Evolutionary conservation across 2,329 filamentous ascomycete species (phyloP).

Genomic region (Chalaropsis ovoidea): DNA sequence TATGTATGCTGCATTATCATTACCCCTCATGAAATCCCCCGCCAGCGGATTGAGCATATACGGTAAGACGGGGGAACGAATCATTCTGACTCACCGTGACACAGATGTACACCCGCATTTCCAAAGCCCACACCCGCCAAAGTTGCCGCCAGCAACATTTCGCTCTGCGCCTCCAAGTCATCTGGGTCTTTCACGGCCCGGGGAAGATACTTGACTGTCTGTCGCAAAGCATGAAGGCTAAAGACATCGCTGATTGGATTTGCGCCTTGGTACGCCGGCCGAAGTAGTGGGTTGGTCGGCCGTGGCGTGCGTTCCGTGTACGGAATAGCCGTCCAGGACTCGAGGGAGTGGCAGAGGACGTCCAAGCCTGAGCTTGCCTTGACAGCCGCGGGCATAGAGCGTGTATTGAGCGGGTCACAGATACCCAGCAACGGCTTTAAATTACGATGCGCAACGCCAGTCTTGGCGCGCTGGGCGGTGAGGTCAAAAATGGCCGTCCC

Average conservation of each 20-base stretch:
- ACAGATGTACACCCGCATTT: slow-evolving; percentile 86
- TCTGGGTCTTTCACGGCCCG: slow-evolving; percentile 79
- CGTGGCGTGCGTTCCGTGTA: slow-evolving; percentile 77
- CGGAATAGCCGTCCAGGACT: slow-evolving; percentile 96
- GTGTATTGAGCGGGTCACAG: slow-evolving; percentile 75
- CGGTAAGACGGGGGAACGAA: background rate
- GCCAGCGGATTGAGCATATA: background rate
- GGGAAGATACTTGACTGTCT: slow-evolving; percentile 85
- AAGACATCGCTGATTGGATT: slow-evolving; percentile 98
- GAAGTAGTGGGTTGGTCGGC: slow-evolving; percentile 77
- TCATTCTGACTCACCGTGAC: slow-evolving; percentile 41
- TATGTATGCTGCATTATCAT: background rate
- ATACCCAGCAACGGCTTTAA: slow-evolving; percentile 93
- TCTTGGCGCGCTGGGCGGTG: slow-evolving; percentile 81
- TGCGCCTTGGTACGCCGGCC: slow-evolving; percentile 91
- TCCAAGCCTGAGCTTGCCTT: slow-evolving; percentile 87
- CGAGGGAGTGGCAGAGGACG: slow-evolving; percentile 87
- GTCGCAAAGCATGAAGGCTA: slow-evolving; percentile 70
- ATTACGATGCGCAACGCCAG: slow-evolving; percentile 87
- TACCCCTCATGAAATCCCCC: background rate
- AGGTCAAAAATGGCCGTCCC: slow-evolving; percentile 98
- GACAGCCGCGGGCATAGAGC: slow-evolving; percentile 90
- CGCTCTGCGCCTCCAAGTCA: slow-evolving; percentile 80
- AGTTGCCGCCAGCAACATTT: slow-evolving; percentile 93
- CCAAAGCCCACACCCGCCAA: slow-evolving; percentile 93